Percentiles rank a stretch among this genome's conserved stretches.
Evolutionary conservation across 805 yeast genomes (phyloP).

Genomic region (Starmerella cellae): DNA sequence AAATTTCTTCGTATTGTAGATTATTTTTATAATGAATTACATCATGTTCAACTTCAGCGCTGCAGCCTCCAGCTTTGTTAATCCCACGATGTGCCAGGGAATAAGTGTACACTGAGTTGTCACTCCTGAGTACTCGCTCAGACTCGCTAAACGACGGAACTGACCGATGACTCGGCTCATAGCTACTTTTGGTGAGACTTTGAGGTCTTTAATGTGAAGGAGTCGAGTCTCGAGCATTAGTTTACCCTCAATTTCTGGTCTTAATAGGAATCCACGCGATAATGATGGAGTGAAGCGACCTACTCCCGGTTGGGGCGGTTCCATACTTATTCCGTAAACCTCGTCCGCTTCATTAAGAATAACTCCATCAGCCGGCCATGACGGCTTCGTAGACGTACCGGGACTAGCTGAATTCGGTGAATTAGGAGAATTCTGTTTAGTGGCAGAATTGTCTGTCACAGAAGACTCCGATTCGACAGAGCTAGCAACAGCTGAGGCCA

Average conservation of each 20-base stretch:
- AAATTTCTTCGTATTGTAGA: no score
- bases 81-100: slow-evolving; percentile 30
- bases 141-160: slow-evolving; percentile 28
- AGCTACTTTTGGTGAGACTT: slow-evolving; percentile 13
- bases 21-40: not conserved
- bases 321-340: slow-evolving; percentile 14
- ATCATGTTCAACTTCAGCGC: slow-evolving; percentile 12
- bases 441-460: not conserved
- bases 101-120: slow-evolving; percentile 22
- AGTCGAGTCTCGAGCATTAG: slow-evolving; percentile 13
- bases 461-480: not conserved
- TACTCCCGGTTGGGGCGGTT: slow-evolving; percentile 9
- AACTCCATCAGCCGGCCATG: slow-evolving; percentile 6
- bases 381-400: not conserved
- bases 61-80: slow-evolving; percentile 15
- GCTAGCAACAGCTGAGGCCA: no score
- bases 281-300: slow-evolving; percentile 10
- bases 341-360: slow-evolving; percentile 13
- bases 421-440: not conserved
- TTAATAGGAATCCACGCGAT: slow-evolving; percentile 18
- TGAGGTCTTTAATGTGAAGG: slow-evolving; percentile 3
- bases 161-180: slow-evolving; percentile 28
- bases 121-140: slow-evolving; percentile 28
- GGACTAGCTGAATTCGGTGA: not conserved
- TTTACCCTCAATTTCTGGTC: slow-evolving; percentile 10